Evolutionary conservation across 2,329 filamentous ascomycete species (phyloP).

Genomic region (Cladosporium sp.): DNA sequence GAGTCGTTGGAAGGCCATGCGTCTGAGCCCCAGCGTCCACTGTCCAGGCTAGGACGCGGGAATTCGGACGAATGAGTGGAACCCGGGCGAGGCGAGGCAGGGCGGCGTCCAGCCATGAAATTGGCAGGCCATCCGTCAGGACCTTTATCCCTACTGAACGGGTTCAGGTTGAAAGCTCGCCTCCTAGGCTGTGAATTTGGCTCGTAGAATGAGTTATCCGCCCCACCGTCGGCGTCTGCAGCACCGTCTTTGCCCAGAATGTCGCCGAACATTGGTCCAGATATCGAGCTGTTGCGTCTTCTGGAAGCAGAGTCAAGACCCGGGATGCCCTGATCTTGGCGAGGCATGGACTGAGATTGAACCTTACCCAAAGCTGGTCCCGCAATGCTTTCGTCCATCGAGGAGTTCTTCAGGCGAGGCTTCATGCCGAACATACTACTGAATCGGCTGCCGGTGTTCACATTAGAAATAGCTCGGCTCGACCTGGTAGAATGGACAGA

Average conservation of each 20-base stretch:
- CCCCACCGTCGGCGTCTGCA: constrained; percentile 16
- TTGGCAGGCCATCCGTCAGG: constrained; percentile 47
- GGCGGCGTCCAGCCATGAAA: constrained; percentile 32
- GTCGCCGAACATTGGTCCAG: constrained; percentile 48
- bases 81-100: constrained; percentile 59
- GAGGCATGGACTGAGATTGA: constrained; percentile 77
- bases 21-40: constrained; percentile 50
- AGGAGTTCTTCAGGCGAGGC: constrained; percentile 60
- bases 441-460: constrained; percentile 53
- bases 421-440: constrained; percentile 56
- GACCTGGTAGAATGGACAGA: constrained; percentile 54
- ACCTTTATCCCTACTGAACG: constrained; percentile 35
- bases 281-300: constrained; percentile 55
- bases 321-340: constrained; percentile 48
- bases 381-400: constrained; percentile 63
- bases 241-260: constrained; percentile 35
- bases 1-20: constrained; percentile 33
- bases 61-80: constrained; percentile 57
- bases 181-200: constrained; percentile 34
- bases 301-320: constrained; percentile 34
- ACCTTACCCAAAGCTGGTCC: constrained; percentile 62
- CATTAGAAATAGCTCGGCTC: constrained; percentile 39
- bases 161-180: constrained; percentile 52
- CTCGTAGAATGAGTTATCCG: constrained; percentile 25
- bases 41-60: constrained; percentile 76